Base-by-base conservation (phyloP, 768 basidiomycete species). In the Multifurca ochricompacta region DNA sequence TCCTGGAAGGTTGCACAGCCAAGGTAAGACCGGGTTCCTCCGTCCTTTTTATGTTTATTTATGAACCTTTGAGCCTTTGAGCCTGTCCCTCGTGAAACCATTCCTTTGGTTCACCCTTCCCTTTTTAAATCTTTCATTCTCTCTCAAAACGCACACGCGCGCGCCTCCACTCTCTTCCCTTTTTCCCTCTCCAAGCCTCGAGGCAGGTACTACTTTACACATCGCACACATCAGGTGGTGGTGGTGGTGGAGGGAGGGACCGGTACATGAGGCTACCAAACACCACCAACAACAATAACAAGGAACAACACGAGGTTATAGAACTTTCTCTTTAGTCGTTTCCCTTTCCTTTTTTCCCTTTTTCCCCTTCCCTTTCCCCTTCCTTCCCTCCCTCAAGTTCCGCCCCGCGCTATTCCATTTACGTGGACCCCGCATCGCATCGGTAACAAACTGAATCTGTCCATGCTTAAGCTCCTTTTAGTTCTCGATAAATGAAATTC, bases 191-290 rank as follows among this genome's bases (percentile, higher is more conserved):
- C 44, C n/a, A 14, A 35, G 28, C 36, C 52, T 53, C 52, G 44
- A 53, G 51, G 44, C 36, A n/a, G n/a, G n/a, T n/a, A 16, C 19
- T 21, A 16, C 31, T 40, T 23, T 18, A 32, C 50, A 51, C 50
- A 51, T 32, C 30, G 30, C 31, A n/a, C n/a, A n/a, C n/a, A n/a
- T n/a, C 19, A 8, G 39, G 21, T 25, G 7, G 6, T 39, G n/a
- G n/a, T n/a, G n/a, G n/a, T n/a, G n/a, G n/a, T n/a, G n/a, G n/a
- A n/a, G n/a, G n/a, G n/a, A n/a, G n/a, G n/a, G n/a, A n/a, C n/a
- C n/a, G n/a, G 5, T 7, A 10, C 54, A 56, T 21, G 54, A 56
- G 54, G 54, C 54, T 56, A 56, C 54, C 54, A 56, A 50, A 37
- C 54, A 30, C 47, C 48, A n/a, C 43, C 19, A 13, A n/a, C n/a